Percentiles rank a stretch among this genome's conserved stretches.
Evolutionary conservation across 176 grass and related monocot genomes (phyloP).

Genomic region (Oryza meyeriana): DNA sequence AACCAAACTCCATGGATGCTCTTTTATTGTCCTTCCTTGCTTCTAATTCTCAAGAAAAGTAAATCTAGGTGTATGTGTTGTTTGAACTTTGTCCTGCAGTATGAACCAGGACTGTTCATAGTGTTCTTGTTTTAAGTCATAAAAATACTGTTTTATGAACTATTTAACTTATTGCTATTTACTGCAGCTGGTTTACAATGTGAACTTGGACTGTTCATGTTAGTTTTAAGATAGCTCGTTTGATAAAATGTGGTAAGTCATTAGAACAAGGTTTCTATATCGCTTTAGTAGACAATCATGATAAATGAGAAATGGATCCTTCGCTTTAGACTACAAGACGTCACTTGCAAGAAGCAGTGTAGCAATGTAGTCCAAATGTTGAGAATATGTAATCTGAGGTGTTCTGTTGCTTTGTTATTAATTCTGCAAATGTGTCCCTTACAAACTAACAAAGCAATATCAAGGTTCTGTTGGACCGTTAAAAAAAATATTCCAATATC

Average conservation of each 20-base stretch:
- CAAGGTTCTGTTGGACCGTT: background rate
- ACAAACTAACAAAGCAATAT: no score
- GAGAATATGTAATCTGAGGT: background rate
- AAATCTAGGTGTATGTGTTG: background rate
- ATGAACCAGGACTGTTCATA: background rate
- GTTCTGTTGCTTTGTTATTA: no score
- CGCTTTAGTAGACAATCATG: background rate
- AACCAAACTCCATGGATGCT: background rate
- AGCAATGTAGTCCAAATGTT: background rate
- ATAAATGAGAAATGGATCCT: background rate
- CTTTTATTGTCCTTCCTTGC: no score
- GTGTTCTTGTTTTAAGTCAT: background rate
- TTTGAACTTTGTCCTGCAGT: background rate
- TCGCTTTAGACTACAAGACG: background rate
- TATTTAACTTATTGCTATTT: background rate
- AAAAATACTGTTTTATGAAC: background rate
- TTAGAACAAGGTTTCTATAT: background rate
- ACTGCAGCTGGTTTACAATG: background rate
- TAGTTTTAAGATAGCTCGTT: background rate
- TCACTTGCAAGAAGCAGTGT: background rate
- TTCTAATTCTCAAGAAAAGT: background rate
- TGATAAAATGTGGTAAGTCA: background rate
- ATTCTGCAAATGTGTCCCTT: no score
- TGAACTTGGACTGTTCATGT: background rate
- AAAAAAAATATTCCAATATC: background rate